phyloP scores from a whole-genome alignment of 2,329 filamentous ascomycete species.

The Fusarium torreyae region DNA sequence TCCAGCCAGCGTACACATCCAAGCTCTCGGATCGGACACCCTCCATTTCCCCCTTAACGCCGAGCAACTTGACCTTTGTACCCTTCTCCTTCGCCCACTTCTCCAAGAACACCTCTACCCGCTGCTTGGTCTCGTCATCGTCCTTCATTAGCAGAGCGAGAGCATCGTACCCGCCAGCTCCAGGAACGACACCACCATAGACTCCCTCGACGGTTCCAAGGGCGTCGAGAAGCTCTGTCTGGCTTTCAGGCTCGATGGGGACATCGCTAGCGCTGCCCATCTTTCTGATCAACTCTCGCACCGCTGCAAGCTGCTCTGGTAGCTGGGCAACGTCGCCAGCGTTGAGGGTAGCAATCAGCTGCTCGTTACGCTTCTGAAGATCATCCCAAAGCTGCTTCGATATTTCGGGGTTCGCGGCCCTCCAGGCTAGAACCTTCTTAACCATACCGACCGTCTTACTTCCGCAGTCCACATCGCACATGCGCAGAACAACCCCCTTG shows the following conservation, averaged over 20 bases:
- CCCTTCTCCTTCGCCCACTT: conserved; percentile 74
- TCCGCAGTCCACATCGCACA: conserved; percentile 97
- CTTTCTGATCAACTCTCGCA: conserved; percentile 76
- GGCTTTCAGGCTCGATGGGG: conserved; percentile 89
- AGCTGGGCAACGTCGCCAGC: conserved; percentile 62
- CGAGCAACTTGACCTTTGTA: conserved; percentile 77
- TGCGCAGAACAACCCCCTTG: conserved; percentile 80
- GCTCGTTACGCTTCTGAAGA: conserved; percentile 82
- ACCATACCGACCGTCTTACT: conserved; percentile 97
- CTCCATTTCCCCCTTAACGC: conserved; percentile 80
- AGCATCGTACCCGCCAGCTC: conserved; percentile 94
- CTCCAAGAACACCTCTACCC: conserved; percentile 73
- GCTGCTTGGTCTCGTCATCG: conserved; percentile 72
- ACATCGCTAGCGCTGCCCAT: conserved; percentile 84
- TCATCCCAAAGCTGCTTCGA: conserved; percentile 81
- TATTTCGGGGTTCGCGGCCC: conserved; percentile 73
- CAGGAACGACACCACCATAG: conserved; percentile 91
- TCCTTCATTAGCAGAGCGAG: conserved; percentile 85
- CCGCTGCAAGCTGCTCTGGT: conserved; percentile 62
- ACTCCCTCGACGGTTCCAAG: conserved; percentile 82
- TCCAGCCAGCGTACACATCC: conserved; percentile 62
- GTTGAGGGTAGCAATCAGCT: conserved; percentile 75
- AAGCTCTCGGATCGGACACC: conserved; percentile 68
- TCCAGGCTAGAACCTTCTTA: conserved; percentile 89
- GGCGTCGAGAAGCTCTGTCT: conserved; percentile 87